Evolutionary conservation across 768 basidiomycete species (phyloP).

Genomic region (Naganishia vaughanmartiniae): DNA sequence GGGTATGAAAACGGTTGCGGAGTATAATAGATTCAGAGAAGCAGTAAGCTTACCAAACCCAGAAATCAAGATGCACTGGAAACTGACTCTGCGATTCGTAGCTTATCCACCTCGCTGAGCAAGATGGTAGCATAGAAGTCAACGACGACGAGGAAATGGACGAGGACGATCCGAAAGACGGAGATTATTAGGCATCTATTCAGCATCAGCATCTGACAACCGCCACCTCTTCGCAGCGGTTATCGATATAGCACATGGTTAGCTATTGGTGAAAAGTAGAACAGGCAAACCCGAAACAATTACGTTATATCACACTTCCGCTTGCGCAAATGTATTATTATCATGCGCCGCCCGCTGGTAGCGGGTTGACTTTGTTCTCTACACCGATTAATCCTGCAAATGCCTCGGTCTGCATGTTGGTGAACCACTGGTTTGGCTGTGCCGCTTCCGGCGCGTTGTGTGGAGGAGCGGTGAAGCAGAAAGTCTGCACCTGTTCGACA

Average conservation of each 20-base stretch:
- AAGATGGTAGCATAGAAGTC: constrained; percentile 23
- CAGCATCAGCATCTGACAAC: not conserved
- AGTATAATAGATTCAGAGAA: constrained; percentile 63
- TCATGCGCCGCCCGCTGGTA: constrained; percentile 37
- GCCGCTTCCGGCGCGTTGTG: constrained; percentile 30
- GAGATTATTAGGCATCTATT: constrained; percentile 14
- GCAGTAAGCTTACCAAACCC: constrained; percentile 57
- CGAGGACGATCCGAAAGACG: constrained; percentile 15
- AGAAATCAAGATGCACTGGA: not conserved
- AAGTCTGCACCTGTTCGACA: constrained; percentile 64
- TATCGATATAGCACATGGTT: not conserved
- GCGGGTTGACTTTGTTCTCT: constrained; percentile 66
- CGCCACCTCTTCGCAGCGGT: too few species aligned
- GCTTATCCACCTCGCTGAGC: constrained; percentile 15
- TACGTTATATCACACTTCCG: not conserved
- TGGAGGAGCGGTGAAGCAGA: constrained; percentile 60
- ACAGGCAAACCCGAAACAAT: not conserved
- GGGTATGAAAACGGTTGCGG: constrained; percentile 61
- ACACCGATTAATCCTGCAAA: constrained; percentile 77
- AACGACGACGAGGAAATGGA: constrained; percentile 13
- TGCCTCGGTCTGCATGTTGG: constrained; percentile 84
- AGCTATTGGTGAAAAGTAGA: not conserved
- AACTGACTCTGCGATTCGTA: not conserved
- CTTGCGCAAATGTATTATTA: not conserved
- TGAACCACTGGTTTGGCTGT: constrained; percentile 66